phyloP scores from a whole-genome alignment of 129 eudicot genomes.

The Saussurea involucrata region DNA sequence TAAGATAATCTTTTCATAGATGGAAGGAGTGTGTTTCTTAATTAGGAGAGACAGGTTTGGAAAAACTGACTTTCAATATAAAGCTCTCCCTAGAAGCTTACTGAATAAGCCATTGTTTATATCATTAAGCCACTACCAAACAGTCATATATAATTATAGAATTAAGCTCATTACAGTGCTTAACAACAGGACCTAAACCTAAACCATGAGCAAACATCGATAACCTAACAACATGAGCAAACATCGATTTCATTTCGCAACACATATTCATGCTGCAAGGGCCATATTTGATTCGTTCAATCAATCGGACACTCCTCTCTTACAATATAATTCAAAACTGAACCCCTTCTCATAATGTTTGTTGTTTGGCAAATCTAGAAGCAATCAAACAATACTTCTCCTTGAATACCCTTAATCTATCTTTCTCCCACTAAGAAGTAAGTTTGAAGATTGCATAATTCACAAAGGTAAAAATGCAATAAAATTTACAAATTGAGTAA shows the following conservation, averaged over 20 bases:
- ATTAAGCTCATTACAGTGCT: too few species aligned
- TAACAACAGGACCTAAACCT: too few species aligned
- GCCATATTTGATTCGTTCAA: not conserved
- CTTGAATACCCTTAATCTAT: not conserved
- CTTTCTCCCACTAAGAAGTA: not conserved
- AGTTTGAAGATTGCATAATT: not conserved
- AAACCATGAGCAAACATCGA: too few species aligned
- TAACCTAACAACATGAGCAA: not conserved
- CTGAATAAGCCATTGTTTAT: not conserved
- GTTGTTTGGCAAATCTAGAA: not conserved
- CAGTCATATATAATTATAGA: not conserved
- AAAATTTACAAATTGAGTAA: conserved; percentile 4
- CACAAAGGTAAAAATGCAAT: not conserved
- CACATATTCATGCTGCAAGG: not conserved
- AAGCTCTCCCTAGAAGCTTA: not conserved
- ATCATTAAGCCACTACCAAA: not conserved
- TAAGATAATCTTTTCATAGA: too few species aligned
- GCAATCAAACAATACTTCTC: not conserved
- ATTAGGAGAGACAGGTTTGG: not conserved
- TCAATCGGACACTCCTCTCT: not conserved
- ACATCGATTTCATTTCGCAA: not conserved
- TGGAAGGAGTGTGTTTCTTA: too few species aligned
- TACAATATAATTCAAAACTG: not conserved
- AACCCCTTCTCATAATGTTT: not conserved
- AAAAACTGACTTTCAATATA: not conserved